These are phyloP conservation scores for Lasiosphaeria miniovina DNA, from an alignment of 495 filamentous ascomycete genomes.

Conservation along the genomic window DNA sequence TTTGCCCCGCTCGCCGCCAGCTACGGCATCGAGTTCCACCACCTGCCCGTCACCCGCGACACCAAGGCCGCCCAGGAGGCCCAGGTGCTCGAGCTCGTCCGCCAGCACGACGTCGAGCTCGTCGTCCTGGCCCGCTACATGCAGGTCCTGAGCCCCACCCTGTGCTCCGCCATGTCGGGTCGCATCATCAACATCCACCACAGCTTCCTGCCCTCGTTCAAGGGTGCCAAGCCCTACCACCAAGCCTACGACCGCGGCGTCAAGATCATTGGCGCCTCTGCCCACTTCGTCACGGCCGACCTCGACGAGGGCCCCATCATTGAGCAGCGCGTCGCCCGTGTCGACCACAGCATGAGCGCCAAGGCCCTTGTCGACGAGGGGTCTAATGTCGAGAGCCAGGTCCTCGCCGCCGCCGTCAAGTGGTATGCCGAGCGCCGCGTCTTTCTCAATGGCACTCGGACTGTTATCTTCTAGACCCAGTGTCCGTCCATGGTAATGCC, in stretches of 20 bases:
- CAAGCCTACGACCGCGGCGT: constrained; percentile 74
- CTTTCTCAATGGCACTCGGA: constrained; percentile 69
- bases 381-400: constrained; percentile 72
- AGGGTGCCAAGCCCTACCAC: constrained; percentile 79
- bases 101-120: constrained; percentile 62
- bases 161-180: constrained; percentile 69
- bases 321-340: constrained; percentile 68
- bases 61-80: constrained; percentile 67
- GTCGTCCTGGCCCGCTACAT: constrained; percentile 79
- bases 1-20: constrained; percentile 62
- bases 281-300: constrained; percentile 74
- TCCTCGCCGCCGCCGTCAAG: constrained; percentile 68
- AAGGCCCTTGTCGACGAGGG: constrained; percentile 70
- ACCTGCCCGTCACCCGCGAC: constrained; percentile 66
- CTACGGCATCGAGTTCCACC: constrained; percentile 69
- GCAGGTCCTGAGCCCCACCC: constrained; percentile 70
- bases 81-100: constrained; percentile 61
- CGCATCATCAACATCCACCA: constrained; percentile 83
- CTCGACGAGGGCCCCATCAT: constrained; percentile 77
- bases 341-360: constrained; percentile 66
- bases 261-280: constrained; percentile 76
- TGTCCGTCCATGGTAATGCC: neutral
- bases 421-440: constrained; percentile 69
- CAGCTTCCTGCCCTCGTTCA: constrained; percentile 74
- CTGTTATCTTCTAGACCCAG: constrained; percentile 58